Evolutionary conservation across 2,329 filamentous ascomycete species (phyloP).

Genomic region (Didymella sp.): DNA sequence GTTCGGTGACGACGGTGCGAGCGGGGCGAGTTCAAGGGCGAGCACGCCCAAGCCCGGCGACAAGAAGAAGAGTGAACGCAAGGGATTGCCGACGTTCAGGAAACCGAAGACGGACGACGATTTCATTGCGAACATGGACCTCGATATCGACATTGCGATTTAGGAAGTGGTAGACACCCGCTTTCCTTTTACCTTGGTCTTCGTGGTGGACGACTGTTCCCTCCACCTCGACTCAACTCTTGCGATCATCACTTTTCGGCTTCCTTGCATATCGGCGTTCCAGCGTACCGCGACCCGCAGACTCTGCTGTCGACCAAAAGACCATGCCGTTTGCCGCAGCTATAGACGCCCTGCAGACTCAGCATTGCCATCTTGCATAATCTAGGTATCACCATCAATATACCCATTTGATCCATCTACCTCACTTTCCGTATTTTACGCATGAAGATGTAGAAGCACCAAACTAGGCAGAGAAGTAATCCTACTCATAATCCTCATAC

Average conservation of each 20-base stretch:
- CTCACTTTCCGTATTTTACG: no score
- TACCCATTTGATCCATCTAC: constrained; percentile 3
- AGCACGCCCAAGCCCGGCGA: constrained; percentile 54
- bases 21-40: constrained; percentile 53
- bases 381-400: constrained; percentile 8
- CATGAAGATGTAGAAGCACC: no score
- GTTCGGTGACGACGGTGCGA: constrained; percentile 51
- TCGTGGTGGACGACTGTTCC: no score
- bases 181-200: background rate
- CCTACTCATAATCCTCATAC: no score
- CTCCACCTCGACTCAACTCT: no score
- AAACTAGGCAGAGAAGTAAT: no score
- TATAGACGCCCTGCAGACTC: background rate
- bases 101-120: constrained; percentile 88
- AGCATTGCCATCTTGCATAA: background rate
- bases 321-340: no score
- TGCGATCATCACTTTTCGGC: background rate
- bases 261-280: constrained; percentile 9
- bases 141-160: constrained; percentile 92
- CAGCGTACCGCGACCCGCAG: background rate
- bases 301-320: background rate
- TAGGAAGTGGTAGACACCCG: background rate
- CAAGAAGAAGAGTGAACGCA: constrained; percentile 61
- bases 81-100: constrained; percentile 71
- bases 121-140: constrained; percentile 84